A percentile compares a stretch with the other conserved stretches of the same genome.
Evolutionary conservation across 2,329 filamentous ascomycete genomes (phyloP).

Genomic region (Aureobasidium pullulans): DNA sequence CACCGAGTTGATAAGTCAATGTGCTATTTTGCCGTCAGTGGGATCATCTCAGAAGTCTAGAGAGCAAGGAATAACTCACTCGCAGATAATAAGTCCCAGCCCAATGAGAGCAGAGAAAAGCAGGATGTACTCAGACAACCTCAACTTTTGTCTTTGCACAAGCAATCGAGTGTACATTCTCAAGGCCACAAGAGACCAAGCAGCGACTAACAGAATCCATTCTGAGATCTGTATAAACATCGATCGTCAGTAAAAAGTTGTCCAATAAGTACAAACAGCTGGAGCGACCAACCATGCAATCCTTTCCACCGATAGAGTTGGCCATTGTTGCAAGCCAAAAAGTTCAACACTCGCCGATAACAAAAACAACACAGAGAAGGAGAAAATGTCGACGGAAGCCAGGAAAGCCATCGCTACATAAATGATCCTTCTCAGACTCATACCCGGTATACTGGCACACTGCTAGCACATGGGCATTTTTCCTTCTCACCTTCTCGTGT

Average conservation of each 20-base stretch:
- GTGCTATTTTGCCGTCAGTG: slow-evolving; percentile 16
- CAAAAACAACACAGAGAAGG: background rate
- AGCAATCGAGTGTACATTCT: slow-evolving; percentile 30
- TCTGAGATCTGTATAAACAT: background rate
- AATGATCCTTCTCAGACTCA: background rate
- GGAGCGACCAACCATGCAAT: slow-evolving; percentile 14
- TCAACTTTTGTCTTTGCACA: slow-evolving; percentile 25
- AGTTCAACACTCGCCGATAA: background rate
- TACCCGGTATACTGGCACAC: background rate
- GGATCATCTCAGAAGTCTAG: too few relatives aligned
- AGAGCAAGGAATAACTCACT: slow-evolving; percentile 15
- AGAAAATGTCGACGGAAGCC: too few relatives aligned
- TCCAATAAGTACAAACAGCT: background rate
- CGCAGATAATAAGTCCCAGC: slow-evolving; percentile 29
- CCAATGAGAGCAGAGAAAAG: slow-evolving; percentile 26
- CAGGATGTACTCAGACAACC: slow-evolving; percentile 26
- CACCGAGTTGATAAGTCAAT: slow-evolving; percentile 27
- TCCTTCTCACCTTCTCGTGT: background rate
- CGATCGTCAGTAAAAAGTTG: too few relatives aligned
- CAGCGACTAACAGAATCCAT: slow-evolving; percentile 23
- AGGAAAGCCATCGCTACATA: background rate
- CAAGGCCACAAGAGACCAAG: slow-evolving; percentile 25
- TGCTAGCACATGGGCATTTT: too few relatives aligned
- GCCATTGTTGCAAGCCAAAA: slow-evolving; percentile 4
- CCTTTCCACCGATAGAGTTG: slow-evolving; percentile 13